Percentiles rank a stretch among this genome's conserved stretches.
Conservation (phyloP, 2,329 filamentous ascomycete species). For the Trichoderma aggressivum region DNA sequence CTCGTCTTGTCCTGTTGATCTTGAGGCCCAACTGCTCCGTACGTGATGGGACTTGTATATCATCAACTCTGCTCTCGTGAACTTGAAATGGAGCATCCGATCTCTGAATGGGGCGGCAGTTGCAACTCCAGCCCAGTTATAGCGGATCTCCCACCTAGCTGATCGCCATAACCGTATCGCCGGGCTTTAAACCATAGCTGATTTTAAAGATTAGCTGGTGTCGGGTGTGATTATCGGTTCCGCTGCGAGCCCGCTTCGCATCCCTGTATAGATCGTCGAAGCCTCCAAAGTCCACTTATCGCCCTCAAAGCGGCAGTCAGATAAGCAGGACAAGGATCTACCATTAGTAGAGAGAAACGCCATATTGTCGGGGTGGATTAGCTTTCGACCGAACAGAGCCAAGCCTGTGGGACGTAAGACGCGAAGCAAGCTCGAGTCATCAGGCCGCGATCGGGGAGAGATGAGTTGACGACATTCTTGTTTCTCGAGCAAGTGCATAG, state of each 20-base stretch:
- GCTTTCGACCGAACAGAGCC: conserved; percentile 13
- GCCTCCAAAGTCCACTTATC: background rate
- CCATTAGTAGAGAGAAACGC: background rate
- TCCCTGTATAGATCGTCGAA: background rate
- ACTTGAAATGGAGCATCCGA: background rate
- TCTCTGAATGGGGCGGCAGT: background rate
- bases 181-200: background rate
- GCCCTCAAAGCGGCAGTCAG: background rate
- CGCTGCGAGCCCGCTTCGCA: background rate
- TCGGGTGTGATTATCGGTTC: background rate
- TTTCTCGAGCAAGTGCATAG: background rate
- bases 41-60: background rate
- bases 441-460: background rate
- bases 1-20: background rate
- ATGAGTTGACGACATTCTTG: background rate
- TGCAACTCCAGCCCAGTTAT: background rate
- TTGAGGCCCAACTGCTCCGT: background rate
- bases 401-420: conserved; percentile 1
- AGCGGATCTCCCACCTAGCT: background rate
- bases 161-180: background rate
- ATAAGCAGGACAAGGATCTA: background rate
- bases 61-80: background rate
- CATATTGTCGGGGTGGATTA: conserved; percentile 6
- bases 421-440: background rate
- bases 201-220: background rate